phyloP scores from a whole-genome alignment of 768 basidiomycete genomes.

The Lactarius hatsudake region DNA sequence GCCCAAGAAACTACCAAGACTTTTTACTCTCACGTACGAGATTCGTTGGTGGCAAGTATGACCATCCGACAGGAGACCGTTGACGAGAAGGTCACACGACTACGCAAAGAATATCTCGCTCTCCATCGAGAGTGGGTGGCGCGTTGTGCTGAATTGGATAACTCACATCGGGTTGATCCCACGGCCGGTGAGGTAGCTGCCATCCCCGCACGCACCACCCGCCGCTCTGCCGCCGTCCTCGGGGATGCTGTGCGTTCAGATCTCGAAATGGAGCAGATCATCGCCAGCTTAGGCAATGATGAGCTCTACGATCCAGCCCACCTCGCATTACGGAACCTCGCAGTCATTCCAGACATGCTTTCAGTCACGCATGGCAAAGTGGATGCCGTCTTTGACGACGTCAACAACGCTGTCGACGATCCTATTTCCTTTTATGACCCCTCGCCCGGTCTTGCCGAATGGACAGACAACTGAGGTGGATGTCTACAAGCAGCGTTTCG shows the following conservation, averaged over 20 bases:
- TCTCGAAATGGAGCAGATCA: constrained; percentile 95
- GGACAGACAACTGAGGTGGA: constrained; percentile 85
- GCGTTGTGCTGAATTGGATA: constrained; percentile 69
- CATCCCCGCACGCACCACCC: constrained; percentile 54
- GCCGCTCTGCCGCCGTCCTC: constrained; percentile 65
- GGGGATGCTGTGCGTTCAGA: constrained; percentile 93
- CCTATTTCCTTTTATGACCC: constrained; percentile 76
- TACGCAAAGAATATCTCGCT: constrained; percentile 64
- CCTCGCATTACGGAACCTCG: constrained; percentile 82
- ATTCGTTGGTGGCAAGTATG: constrained; percentile 54
- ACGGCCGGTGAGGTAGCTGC: constrained; percentile 35
- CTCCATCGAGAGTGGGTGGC: constrained; percentile 71
- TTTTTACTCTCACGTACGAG: constrained; percentile 41
- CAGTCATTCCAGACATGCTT: constrained; percentile 89
- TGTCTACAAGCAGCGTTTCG: constrained; percentile 77
- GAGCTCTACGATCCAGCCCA: constrained; percentile 90
- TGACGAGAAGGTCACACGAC: constrained; percentile 50
- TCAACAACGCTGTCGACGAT: constrained; percentile 74
- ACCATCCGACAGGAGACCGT: constrained; percentile 49
- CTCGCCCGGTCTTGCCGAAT: constrained; percentile 72
- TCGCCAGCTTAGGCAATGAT: constrained; percentile 89
- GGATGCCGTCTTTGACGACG: constrained; percentile 74
- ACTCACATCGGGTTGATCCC: constrained; percentile 46
- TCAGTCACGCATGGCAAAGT: constrained; percentile 60
- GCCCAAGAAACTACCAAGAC: constrained; percentile 37